These are phyloP conservation scores for Cytospora piceicola DNA, from an alignment of 2,329 filamentous ascomycete genomes.

Conservation along the genomic window DNA sequence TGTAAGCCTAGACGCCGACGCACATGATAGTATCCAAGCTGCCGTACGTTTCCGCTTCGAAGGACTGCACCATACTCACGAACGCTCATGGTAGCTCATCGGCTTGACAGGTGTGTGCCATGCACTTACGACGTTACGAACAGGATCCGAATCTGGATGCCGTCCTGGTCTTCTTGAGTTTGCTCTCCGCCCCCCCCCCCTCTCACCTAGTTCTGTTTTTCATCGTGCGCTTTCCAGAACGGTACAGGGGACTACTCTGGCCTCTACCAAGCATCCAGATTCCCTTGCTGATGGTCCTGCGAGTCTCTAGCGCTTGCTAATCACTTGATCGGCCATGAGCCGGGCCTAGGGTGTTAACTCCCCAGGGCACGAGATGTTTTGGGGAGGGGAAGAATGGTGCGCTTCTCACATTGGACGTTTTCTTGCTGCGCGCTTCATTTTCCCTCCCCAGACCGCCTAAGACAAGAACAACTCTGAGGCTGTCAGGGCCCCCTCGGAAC, in stretches of 20 bases:
- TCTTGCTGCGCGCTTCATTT: slow-evolving; percentile 67
- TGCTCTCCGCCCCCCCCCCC: too few relatives aligned
- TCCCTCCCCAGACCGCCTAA: slow-evolving; percentile 75
- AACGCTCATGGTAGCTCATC: background rate
- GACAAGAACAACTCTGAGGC: slow-evolving; percentile 79
- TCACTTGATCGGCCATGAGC: slow-evolving; percentile 39
- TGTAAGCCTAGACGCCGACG: slow-evolving; percentile 1
- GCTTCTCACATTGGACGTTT: slow-evolving; percentile 64
- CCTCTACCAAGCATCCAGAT: slow-evolving; percentile 5
- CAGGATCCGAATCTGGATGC: slow-evolving; percentile 8
- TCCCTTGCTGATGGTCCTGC: slow-evolving; percentile 8
- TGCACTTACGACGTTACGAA: background rate
- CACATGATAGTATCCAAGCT: background rate
- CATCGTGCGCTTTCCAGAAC: slow-evolving; percentile 25
- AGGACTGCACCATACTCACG: background rate
- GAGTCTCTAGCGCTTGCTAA: background rate
- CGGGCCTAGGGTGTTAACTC: slow-evolving; percentile 66
- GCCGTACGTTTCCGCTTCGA: background rate
- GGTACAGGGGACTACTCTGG: slow-evolving; percentile 1
- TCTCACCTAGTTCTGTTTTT: slow-evolving; percentile 11
- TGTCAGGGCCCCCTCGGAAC: slow-evolving; percentile 82
- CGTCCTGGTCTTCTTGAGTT: slow-evolving; percentile 20
- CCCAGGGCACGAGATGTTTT: slow-evolving; percentile 61
- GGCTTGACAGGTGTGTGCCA: background rate
- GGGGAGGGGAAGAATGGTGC: slow-evolving; percentile 56